Evolutionary conservation across 306 rosid species (phyloP).

Genomic region (Malus fusca): DNA sequence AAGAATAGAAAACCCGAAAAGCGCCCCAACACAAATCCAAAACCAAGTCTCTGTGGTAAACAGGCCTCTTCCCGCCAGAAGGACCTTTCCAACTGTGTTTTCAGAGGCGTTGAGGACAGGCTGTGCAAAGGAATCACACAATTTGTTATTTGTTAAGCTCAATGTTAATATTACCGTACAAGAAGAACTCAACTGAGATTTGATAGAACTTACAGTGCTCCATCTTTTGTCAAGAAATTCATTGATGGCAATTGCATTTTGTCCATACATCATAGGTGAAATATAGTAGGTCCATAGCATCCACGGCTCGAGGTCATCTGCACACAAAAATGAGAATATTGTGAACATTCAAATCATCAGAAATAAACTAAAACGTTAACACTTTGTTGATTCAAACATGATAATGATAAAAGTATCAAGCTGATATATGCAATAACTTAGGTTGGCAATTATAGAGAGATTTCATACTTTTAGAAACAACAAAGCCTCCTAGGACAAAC

Average conservation of each 20-base stretch:
- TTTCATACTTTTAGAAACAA: conserved; percentile 42
- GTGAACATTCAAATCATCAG: not conserved
- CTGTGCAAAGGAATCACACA: not conserved
- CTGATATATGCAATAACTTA: not conserved
- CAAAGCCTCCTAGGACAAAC: conserved; percentile 57
- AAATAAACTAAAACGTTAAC: not conserved
- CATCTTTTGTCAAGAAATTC: conserved; percentile 53
- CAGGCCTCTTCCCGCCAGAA: not conserved
- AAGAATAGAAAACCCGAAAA: conserved; percentile 32
- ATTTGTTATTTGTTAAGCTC: not conserved
- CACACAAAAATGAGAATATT: not conserved
- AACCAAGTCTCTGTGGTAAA: conserved; percentile 23
- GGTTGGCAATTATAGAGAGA: not conserved
- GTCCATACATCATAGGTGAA: conserved; percentile 52
- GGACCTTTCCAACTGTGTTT: not conserved
- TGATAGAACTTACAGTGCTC: conserved; percentile 31
- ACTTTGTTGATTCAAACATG: not conserved
- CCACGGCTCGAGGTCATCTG: conserved; percentile 40
- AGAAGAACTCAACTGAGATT: not conserved
- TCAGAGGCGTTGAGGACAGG: conserved; percentile 15
- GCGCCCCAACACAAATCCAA: conserved; percentile 46
- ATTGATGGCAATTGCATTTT: conserved; percentile 42
- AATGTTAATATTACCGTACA: not conserved
- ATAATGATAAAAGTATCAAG: not conserved
- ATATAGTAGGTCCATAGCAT: conserved; percentile 51